Conservation (phyloP, 2,329 filamentous ascomycete species). For the Trichoderma breve region DNA sequence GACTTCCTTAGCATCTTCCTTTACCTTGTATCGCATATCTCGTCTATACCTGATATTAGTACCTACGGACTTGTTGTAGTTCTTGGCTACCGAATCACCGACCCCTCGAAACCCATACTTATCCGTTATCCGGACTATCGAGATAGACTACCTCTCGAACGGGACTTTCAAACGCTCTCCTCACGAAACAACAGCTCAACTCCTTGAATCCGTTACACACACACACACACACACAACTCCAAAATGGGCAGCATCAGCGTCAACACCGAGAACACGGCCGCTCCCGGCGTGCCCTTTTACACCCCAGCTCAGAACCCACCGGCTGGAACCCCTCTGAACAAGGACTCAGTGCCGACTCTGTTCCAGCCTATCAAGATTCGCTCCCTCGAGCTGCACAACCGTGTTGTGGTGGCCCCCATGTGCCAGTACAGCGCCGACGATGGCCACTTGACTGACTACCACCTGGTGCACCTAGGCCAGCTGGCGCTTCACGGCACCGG, state of each 20-base stretch:
- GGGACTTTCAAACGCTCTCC: neutral
- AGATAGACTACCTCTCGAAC: neutral
- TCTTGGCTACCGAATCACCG: too few relatives aligned
- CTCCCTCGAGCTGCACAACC: slow-evolving; percentile 53
- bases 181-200: neutral
- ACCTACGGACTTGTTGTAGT: too few relatives aligned
- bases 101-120: too few relatives aligned
- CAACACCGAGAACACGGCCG: slow-evolving; percentile 37
- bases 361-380: slow-evolving; percentile 58
- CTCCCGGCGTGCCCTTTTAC: slow-evolving; percentile 49
- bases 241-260: slow-evolving; percentile 20
- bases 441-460: slow-evolving; percentile 75
- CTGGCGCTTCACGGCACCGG: slow-evolving; percentile 74
- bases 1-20: neutral
- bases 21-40: neutral
- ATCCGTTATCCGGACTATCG: neutral
- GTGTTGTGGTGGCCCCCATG: slow-evolving; percentile 60
- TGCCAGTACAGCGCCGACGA: slow-evolving; percentile 57
- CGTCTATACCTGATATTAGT: neutral
- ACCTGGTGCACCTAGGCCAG: slow-evolving; percentile 77
- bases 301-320: slow-evolving; percentile 54
- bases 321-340: slow-evolving; percentile 46
- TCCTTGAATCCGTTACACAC: too few relatives aligned
- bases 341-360: slow-evolving; percentile 47
- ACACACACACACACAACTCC: neutral